Evolutionary conservation across 441 rosid genomes (phyloP), one percentile per base, ranked within the genome.

Genomic region (Populus trichocarpa): DNA sequence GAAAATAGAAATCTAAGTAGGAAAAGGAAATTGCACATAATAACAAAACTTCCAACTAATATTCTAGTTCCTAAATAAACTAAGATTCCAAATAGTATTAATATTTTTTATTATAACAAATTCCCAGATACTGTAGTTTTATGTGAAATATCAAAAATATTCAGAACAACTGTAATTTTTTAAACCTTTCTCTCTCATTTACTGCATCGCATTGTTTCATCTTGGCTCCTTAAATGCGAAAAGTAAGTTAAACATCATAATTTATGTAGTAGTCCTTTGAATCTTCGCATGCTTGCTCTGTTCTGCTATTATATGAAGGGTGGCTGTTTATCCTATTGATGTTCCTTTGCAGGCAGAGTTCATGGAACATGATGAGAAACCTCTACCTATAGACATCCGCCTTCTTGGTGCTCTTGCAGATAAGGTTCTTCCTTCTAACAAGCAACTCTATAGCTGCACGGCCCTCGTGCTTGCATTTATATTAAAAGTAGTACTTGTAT

Each of bases 331-430:
- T 18, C 40, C 26, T 6, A 28, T 53, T 33, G 61, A 42, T 73
- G 76, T 71, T 71, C 74, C 42, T 71, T 84, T 85, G 79, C 86
- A 97, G 99, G 99, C 99, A 59, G 99, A 97, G 87, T 95, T 97
- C 88, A 97, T 97, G 99, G 99, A 97, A 80, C 99, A 91, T 84
- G 99, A 92, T 79, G 99, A 97, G 86, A 97, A 91, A 80, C 98
- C 93, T 83, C 99, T 97, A 83, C 99, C 99, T 69, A 97, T 97
- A 78, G 99, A 97, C 86, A 97, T 97, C 78, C 98, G 99, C 81
- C 95, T 97, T 42, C 99, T 97, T 85, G 99, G 97, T 70, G 99
- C 99, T 75, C 98, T 97, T 79, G 99, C 99, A 76, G 99, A 97
- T 82, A 97, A 97, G 98, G 99, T 97, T 65, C 77, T 82, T 83